Base-by-base conservation (phyloP, 371 early-diverging fungal species). In the Batkoa obscura region DNA sequence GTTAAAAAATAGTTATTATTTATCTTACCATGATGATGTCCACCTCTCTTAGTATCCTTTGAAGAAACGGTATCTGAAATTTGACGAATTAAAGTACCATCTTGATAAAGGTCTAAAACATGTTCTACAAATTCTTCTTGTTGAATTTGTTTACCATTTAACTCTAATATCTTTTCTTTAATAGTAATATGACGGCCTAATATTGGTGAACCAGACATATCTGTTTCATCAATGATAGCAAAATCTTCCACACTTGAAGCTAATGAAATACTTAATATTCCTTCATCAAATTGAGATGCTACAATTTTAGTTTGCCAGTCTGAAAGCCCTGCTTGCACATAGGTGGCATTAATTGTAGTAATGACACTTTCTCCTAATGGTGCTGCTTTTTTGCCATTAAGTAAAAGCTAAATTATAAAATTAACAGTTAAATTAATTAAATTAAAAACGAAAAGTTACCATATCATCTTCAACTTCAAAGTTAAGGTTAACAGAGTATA, bases 381-480 rank as follows among this genome's bases (percentile, higher is more conserved):
- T 6, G 32, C 31, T 6, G 33, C 32, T 31, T 30, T 33, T 9
- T 49, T 30, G 3, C 50, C 50, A 49, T 49, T 49, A n/a, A 49
- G 33, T 33, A 30, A 35, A 2, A 49, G 32, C 3, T 49, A 9
- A 41, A 8, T 9, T 9, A 41, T 6, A 9, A 41, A 41, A n/a
- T 6, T 9, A 41, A 41, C 41, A 41, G n/a, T n/a, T n/a, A n/a
- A n/a, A n/a, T n/a, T n/a, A n/a, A n/a, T n/a, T n/a, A n/a, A n/a
- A n/a, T 41, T 41, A 50, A 48, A 31, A 12, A 37, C 37, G 15
- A 23, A 23, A 23, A 31, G 43, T 52, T 62, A 73, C 76, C 68
- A 73, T 67, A 38, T 75, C 68, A 37, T 74, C 68, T 51, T 71
- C 61, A 23, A 83, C 77, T 63, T 80, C 80, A 68, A 83, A 83